Evolutionary conservation across 1,284 basidiomycete species (phyloP).

Genomic region (Cryptococcus sp.): DNA sequence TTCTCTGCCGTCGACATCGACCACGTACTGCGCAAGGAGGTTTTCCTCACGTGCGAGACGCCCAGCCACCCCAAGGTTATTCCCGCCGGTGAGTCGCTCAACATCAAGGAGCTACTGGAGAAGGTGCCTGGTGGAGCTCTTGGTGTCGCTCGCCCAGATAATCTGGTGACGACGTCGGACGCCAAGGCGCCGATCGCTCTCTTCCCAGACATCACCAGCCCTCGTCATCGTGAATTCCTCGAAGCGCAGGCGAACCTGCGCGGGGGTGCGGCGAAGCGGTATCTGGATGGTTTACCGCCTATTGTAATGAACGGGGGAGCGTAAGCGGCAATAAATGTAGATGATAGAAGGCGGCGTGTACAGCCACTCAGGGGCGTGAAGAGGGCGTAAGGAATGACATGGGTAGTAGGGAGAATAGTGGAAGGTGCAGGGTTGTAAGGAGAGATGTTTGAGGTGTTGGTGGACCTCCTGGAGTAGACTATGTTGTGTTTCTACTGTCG

Average conservation of each 20-base stretch:
- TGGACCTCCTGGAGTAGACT: too few species aligned
- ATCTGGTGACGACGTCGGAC: slow-evolving; percentile 1
- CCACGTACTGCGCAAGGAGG: slow-evolving; percentile 87
- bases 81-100: slow-evolving; percentile 77
- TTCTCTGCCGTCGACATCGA: slow-evolving; percentile 97
- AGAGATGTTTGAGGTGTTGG: too few species aligned
- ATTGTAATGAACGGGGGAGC: background rate
- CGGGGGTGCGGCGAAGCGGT: slow-evolving; percentile 17
- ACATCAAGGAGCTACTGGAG: slow-evolving; percentile 65
- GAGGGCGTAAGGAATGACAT: too few species aligned
- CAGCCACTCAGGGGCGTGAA: too few species aligned
- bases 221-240: slow-evolving; percentile 30
- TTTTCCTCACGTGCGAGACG: slow-evolving; percentile 91
- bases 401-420: too few species aligned
- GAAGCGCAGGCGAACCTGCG: slow-evolving; percentile 28
- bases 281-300: slow-evolving; percentile 25
- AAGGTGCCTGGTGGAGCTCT: slow-evolving; percentile 53
- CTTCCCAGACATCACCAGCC: slow-evolving; percentile 27
- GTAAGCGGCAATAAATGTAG: background rate
- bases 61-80: slow-evolving; percentile 84
- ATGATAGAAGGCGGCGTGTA: too few species aligned
- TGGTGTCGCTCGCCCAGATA: slow-evolving; percentile 4
- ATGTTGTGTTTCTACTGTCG: too few species aligned
- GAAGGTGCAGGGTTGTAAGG: too few species aligned
- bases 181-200: slow-evolving; percentile 28